phyloP scores from a whole-genome alignment of 306 rosid species.

The Vigna angularis region DNA sequence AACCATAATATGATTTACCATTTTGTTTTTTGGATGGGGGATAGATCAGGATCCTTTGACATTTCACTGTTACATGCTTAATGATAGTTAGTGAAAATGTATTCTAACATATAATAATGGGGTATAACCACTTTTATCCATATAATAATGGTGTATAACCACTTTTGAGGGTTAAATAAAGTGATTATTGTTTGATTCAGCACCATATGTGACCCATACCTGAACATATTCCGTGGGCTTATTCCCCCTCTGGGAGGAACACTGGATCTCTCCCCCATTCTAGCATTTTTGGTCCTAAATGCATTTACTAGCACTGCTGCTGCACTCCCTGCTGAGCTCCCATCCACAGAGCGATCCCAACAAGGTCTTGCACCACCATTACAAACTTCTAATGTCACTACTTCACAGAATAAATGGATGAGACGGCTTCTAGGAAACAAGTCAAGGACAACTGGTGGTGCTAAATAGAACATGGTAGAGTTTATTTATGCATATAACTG shows the following conservation, averaged over 20 bases:
- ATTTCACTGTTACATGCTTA: constrained; percentile 4
- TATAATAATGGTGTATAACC: too few species aligned
- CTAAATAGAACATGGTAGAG: constrained; percentile 37
- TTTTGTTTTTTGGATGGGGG: not conserved
- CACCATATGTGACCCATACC: constrained; percentile 92
- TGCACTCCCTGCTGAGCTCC: constrained; percentile 98
- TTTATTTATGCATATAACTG: constrained; percentile 40
- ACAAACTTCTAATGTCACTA: constrained; percentile 45
- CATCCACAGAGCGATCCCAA: constrained; percentile 54
- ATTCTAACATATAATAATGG: too few species aligned
- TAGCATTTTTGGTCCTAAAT: constrained; percentile 85
- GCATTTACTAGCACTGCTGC: constrained; percentile 93
- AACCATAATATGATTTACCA: not conserved
- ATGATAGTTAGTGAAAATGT: not conserved
- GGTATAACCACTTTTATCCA: not conserved
- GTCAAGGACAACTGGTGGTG: constrained; percentile 50
- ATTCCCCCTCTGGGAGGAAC: constrained; percentile 97
- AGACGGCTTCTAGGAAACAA: constrained; percentile 73
- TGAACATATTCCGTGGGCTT: constrained; percentile 94
- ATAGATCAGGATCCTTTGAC: not conserved
- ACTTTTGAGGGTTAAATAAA: constrained; percentile 14
- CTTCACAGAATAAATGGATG: constrained; percentile 84
- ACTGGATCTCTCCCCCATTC: constrained; percentile 90
- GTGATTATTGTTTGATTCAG: constrained; percentile 55
- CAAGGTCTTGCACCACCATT: constrained; percentile 43